These are phyloP conservation scores for Kluyveromyces aestuarii DNA, from an alignment of 805 yeast species.

Conservation along the genomic window DNA sequence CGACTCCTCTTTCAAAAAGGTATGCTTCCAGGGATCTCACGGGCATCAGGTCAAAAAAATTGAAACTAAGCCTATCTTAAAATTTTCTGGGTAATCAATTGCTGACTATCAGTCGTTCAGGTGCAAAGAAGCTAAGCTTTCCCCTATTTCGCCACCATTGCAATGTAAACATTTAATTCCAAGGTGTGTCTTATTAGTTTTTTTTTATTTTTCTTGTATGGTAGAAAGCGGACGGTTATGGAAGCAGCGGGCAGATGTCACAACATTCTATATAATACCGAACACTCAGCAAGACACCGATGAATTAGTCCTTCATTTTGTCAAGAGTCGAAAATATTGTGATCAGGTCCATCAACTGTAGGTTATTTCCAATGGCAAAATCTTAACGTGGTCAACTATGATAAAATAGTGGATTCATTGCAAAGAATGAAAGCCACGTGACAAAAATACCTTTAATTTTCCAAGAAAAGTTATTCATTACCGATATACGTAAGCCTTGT, in stretches of 20 bases:
- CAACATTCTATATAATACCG: too few relatives aligned
- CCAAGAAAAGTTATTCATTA: not conserved
- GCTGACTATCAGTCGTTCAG: not conserved
- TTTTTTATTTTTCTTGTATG: not conserved
- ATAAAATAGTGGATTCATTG: not conserved
- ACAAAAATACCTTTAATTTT: too few relatives aligned
- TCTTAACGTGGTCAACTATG: too few relatives aligned
- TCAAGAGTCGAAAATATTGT: too few relatives aligned
- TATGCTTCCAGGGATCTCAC: conserved; percentile 58
- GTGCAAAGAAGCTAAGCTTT: not conserved
- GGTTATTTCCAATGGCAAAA: too few relatives aligned
- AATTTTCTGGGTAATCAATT: not conserved
- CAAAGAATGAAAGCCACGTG: too few relatives aligned
- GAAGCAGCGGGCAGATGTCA: not conserved
- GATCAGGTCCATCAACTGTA: too few relatives aligned
- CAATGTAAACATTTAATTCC: too few relatives aligned
- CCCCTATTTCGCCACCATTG: not conserved
- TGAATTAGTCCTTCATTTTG: too few relatives aligned
- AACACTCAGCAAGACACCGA: too few relatives aligned
- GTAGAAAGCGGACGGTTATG: not conserved
- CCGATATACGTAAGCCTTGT: not conserved
- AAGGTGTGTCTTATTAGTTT: not conserved
- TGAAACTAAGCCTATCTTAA: not conserved
- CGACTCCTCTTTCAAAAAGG: conserved; percentile 58
- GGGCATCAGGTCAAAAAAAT: conserved; percentile 18